Conservation (phyloP, 129 eudicot genomes). For the Apium graveolens region DNA sequence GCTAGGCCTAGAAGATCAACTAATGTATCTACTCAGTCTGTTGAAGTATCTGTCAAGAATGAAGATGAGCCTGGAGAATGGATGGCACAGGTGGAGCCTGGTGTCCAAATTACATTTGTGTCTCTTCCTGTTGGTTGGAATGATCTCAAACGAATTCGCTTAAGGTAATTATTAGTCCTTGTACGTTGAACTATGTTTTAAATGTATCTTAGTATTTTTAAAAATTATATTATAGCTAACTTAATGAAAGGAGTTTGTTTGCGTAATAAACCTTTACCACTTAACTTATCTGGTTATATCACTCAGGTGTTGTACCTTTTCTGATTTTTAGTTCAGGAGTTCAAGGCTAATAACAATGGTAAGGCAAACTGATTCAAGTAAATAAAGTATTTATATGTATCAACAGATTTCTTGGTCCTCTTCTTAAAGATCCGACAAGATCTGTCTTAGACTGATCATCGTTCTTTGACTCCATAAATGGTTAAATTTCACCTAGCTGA, state of each 20-base stretch:
- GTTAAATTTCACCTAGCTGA: background rate
- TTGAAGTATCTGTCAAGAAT: constrained; percentile 39
- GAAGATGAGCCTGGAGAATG: constrained; percentile 58
- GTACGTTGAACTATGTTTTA: background rate
- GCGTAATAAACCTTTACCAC: background rate
- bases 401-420: background rate
- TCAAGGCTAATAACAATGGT: background rate
- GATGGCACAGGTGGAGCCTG: constrained; percentile 52
- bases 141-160: constrained; percentile 44
- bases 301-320: background rate
- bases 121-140: constrained; percentile 43
- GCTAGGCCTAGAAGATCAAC: constrained; percentile 44
- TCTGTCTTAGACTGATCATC: background rate
- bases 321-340: background rate
- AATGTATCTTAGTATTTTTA: background rate
- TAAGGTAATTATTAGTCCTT: constrained; percentile 23
- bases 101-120: constrained; percentile 46
- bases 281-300: background rate
- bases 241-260: background rate
- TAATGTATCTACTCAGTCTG: constrained; percentile 49
- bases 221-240: background rate
- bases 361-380: background rate
- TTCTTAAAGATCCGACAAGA: background rate
- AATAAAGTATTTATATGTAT: background rate
- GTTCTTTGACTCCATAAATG: background rate